Evolutionary conservation across 768 basidiomycete genomes (phyloP), one percentile per base, ranked within the genome.

Genomic region (Collybiopsis confluens): DNA sequence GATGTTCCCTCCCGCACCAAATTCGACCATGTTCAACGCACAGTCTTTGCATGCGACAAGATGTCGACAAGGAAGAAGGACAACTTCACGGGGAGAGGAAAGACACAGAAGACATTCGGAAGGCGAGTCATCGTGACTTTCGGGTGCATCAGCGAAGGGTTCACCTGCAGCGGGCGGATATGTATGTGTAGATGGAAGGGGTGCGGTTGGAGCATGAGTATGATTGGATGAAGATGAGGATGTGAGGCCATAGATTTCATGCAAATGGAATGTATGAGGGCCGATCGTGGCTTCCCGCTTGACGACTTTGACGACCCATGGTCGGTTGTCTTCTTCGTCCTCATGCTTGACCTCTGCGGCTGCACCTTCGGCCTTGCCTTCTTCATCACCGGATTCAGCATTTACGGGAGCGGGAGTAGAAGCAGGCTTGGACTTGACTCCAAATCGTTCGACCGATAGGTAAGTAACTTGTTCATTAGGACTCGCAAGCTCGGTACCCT

Each of bases 1-100:
- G 46, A 96, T 88, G 45, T 78, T 85, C 2, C 94, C 94, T 2
- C 94, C 94, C 0, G 94, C 94, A 26, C 94, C 94, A 65, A 93
- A 98, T 67, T 98, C 94, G 45, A 98, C 87, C 94, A 98, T 98
- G 65, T 96, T 96, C 49, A 97, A 70, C 1, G 94, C 94, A 64
- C 94, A 98, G 43, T 96, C 94, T 62, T 90, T 86, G 73, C 94
- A 98, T 4, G 94, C 94, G 54, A 98, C 94, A 27, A 98, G 79
- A 70, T 98, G 94, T 44, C 94, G 75, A 67, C 94, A 98, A 0
- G 94, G 94, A 4, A 97, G 80, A 11, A 98, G 81, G 6, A 98
- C 92, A 38, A 98, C 94, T 63, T 96, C 92, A 45, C 92, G 81
- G 1, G 92, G 88, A 0, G 86, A 85, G 2, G 88, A 90, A 41